Percentiles rank a stretch among this genome's conserved stretches.
phyloP scores from a whole-genome alignment of 1,284 basidiomycete species.

The Retiboletus flavoniger region DNA sequence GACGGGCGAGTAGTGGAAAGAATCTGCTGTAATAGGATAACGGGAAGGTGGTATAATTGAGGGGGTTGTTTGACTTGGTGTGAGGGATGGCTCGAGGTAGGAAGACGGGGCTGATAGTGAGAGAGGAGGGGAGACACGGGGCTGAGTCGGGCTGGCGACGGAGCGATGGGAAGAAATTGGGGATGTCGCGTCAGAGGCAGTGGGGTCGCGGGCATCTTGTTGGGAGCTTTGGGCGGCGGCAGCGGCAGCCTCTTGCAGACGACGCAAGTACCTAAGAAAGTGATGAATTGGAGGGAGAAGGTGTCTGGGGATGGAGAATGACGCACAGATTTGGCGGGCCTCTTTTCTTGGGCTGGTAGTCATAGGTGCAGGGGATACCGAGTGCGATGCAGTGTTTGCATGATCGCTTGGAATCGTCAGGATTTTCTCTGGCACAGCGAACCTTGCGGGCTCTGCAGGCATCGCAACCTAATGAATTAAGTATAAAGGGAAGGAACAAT shows the following conservation, averaged over 20 bases:
- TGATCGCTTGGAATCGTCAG: slow-evolving; percentile 68
- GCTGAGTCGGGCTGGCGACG: slow-evolving; percentile 51
- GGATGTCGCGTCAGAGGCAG: slow-evolving; percentile 43
- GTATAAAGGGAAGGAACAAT: slow-evolving; percentile 14
- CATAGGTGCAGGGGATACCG: slow-evolving; percentile 82
- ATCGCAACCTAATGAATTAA: slow-evolving; percentile 62
- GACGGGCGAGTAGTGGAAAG: slow-evolving; percentile 50
- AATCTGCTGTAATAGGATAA: slow-evolving; percentile 69
- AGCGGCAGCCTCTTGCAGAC: slow-evolving; percentile 75
- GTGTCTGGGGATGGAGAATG: not conserved
- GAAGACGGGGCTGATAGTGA: slow-evolving; percentile 46
- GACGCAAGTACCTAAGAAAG: slow-evolving; percentile 62
- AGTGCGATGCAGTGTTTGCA: slow-evolving; percentile 85
- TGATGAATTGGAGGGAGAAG: not conserved
- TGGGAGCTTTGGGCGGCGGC: slow-evolving; percentile 44
- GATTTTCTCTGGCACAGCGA: slow-evolving; percentile 73
- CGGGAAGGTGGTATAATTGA: slow-evolving; percentile 58
- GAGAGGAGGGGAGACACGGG: slow-evolving; percentile 47
- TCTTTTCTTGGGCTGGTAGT: slow-evolving; percentile 88
- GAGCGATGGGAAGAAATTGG: slow-evolving; percentile 44
- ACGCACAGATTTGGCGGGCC: slow-evolving; percentile 85
- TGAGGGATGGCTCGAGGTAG: slow-evolving; percentile 53
- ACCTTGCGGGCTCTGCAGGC: slow-evolving; percentile 82
- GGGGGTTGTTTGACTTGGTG: slow-evolving; percentile 39
- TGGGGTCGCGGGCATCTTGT: slow-evolving; percentile 36